Evolutionary conservation across 495 filamentous ascomycete genomes (phyloP), one percentile per base, ranked within the genome.

Genomic region (Penicillium macrosclerotiorum): DNA sequence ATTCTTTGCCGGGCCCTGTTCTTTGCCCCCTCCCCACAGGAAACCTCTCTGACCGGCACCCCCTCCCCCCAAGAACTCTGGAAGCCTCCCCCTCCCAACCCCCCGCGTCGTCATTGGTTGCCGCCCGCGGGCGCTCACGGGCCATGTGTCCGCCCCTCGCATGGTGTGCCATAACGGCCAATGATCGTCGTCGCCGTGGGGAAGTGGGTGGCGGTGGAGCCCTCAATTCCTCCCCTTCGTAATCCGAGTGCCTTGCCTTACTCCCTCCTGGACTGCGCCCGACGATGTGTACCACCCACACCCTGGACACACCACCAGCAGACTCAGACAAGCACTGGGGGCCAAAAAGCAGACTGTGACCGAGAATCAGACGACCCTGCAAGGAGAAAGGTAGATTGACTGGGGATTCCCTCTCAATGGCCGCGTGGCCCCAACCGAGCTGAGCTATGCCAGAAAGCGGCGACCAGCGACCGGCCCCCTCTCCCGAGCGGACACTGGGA

Each of bases 71-170:
- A 51, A 32, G 37, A 30, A 53, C 40, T 52, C 33, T 27, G 14
- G 6, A 19, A 20, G n/a, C 25, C 37, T 16, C 37, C 37, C 33
- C 36, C 25, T 24, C 2, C 8, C 4, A 4, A 32, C 25, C 42
- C 32, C 24, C 9, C 18, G 24, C 24, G 11, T 33, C 26, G 11
- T 40, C 12, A 44, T 37, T 40, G 39, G 36, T 25, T 16, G 0
- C 3, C 7, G 5, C 13, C 24, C 8, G 8, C 7, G 26, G 40
- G 7, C 26, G 49, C 55, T 55, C 55, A 58, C 55, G 47, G 55
- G 47, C 55, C 55, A 59, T 55, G 55, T 55, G 40, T 55, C 51
- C 51, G 42, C 50, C 54, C 55, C 55, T 58, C 55, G 55, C 51
- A 55, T 59, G 55, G 55, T 51, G 55, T 58, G 16, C 22, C 36